Percentiles rank a stretch among this genome's conserved stretches.
phyloP scores from a whole-genome alignment of 2,329 filamentous ascomycete species.

The Alternaria arbusti region DNA sequence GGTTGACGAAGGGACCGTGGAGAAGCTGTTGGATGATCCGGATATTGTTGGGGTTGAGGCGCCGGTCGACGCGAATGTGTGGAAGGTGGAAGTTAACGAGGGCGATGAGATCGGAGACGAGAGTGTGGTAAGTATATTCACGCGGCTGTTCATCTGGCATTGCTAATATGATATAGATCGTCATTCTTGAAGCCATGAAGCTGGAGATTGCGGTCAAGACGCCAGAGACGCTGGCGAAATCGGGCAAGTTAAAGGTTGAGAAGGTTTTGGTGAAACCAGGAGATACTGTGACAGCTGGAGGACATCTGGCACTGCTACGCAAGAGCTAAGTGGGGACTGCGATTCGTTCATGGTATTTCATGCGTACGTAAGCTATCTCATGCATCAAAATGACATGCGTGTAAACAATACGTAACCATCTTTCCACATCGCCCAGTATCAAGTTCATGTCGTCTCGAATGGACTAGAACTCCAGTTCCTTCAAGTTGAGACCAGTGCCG shows the following conservation, averaged over 20 bases:
- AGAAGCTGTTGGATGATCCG: slow-evolving; percentile 55
- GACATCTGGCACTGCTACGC: slow-evolving; percentile 37
- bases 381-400: neutral
- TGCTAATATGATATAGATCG: slow-evolving; percentile 32
- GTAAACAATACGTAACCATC: neutral
- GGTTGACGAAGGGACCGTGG: slow-evolving; percentile 58
- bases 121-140: slow-evolving; percentile 32
- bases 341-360: neutral
- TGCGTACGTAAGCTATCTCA: neutral
- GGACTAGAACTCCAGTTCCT: neutral
- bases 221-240: slow-evolving; percentile 31
- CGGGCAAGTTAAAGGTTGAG: slow-evolving; percentile 42
- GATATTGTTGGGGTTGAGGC: slow-evolving; percentile 49
- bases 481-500: neutral
- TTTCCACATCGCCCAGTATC: neutral
- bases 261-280: slow-evolving; percentile 52
- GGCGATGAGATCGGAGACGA: slow-evolving; percentile 43
- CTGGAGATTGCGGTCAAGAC: slow-evolving; percentile 54
- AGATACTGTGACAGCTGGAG: slow-evolving; percentile 49
- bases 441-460: neutral
- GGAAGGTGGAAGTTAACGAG: slow-evolving; percentile 53
- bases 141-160: neutral
- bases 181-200: slow-evolving; percentile 57
- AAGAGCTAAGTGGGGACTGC: neutral
- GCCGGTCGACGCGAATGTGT: slow-evolving; percentile 55